Percentiles rank a stretch among this genome's conserved stretches.
Evolutionary conservation across 2,329 filamentous ascomycete genomes (phyloP).

Genomic region (Macrophomina tecta): DNA sequence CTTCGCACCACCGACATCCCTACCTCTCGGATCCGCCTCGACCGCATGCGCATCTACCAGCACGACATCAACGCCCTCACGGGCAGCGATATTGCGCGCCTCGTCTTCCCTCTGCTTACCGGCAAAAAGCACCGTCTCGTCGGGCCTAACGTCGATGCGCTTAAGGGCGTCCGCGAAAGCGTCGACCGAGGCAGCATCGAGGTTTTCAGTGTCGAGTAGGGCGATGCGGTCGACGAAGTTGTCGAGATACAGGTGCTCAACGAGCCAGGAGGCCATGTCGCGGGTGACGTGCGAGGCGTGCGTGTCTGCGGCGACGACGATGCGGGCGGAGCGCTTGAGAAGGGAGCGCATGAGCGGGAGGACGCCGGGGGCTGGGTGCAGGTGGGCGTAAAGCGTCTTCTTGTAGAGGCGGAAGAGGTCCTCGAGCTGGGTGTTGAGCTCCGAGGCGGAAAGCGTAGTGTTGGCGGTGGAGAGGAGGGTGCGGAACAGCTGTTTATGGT

Average conservation of each 20-base stretch:
- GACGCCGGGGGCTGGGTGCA: slow-evolving; percentile 17
- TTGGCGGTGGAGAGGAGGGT: not conserved
- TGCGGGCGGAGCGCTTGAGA: not conserved
- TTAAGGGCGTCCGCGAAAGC: slow-evolving; percentile 15
- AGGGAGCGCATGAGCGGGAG: slow-evolving; percentile 20
- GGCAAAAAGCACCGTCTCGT: slow-evolving; percentile 16
- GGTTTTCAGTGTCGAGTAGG: not conserved
- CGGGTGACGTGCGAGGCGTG: not conserved
- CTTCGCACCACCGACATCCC: not conserved
- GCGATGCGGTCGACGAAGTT: slow-evolving; percentile 27
- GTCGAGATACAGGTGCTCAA: slow-evolving; percentile 26
- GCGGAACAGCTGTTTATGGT: slow-evolving; percentile 15
- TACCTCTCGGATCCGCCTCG: slow-evolving; percentile 1
- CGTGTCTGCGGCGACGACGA: slow-evolving; percentile 13
- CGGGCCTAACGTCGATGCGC: slow-evolving; percentile 11
- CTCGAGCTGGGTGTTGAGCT: slow-evolving; percentile 1
- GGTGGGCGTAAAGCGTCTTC: slow-evolving; percentile 25
- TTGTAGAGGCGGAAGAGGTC: slow-evolving; percentile 26
- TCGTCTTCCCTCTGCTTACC: slow-evolving; percentile 5
- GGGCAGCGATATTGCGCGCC: not conserved
- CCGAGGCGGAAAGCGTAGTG: not conserved
- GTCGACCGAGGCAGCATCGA: not conserved
- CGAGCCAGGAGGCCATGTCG: slow-evolving; percentile 22
- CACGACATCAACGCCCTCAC: slow-evolving; percentile 8
- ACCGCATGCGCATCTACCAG: slow-evolving; percentile 6